phyloP scores from a whole-genome alignment of 2,329 filamentous ascomycete genomes.

The Diaporthe sp. region DNA sequence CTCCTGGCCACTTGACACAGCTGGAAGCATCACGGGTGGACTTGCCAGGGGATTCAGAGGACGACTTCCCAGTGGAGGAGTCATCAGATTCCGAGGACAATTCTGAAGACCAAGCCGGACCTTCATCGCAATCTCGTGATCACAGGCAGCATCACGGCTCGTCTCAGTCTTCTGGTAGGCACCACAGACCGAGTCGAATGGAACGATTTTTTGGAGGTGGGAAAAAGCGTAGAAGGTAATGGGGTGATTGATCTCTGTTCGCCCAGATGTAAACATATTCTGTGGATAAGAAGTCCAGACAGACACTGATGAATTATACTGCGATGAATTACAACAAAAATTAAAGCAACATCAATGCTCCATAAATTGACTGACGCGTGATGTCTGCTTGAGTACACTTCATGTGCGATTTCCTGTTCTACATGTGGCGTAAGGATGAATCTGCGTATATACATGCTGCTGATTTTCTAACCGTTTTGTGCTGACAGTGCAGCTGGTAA shows the following conservation, averaged over 20 bases:
- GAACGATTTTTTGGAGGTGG: neutral
- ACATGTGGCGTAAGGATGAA: neutral
- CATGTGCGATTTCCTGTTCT: too few relatives aligned
- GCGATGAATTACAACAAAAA: neutral
- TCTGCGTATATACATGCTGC: neutral
- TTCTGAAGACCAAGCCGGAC: neutral
- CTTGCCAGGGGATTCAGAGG: too few relatives aligned
- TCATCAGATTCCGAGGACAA: neutral
- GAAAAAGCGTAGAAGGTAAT: neutral
- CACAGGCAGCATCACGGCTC: neutral
- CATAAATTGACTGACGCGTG: neutral
- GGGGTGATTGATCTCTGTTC: neutral
- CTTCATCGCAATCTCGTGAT: neutral
- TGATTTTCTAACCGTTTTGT: too few relatives aligned
- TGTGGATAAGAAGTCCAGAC: neutral
- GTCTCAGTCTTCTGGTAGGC: neutral
- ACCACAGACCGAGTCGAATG: accelerated
- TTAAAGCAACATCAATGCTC: too few relatives aligned
- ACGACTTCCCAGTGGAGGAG: neutral
- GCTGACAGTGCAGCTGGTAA: too few relatives aligned
- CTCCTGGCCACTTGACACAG: neutral
- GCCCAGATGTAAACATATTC: neutral
- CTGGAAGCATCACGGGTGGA: neutral
- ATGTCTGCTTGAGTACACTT: neutral
- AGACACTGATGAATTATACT: neutral